Base-by-base conservation (phyloP, 345 rosid species). In the Lumnitzera racemosa region DNA sequence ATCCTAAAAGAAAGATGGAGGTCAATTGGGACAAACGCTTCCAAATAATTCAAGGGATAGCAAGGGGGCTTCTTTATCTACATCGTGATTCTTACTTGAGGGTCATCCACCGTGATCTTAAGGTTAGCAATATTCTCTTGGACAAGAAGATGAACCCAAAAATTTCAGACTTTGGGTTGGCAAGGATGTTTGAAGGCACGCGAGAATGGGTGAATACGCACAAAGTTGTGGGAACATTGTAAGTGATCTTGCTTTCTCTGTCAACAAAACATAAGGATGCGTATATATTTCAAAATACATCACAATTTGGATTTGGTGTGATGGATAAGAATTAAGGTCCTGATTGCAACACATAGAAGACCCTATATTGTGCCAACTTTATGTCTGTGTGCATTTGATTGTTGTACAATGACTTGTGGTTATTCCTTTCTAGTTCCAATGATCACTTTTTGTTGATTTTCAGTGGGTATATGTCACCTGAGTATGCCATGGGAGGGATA, bases 91-190 rank as follows among this genome's bases (percentile, higher is more conserved):
- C 70, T 0, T 70, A 67, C 17, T 57, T 67, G 10, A 61, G 36
- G 61, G 70, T 79, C 4, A 63, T 79, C 50, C 80, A 76, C 24
- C 52, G 74, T 46, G 72, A 79, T 63, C 53, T 76, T 13, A 79
- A 76, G 43, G 46, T 66, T 4, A 66, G 71, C 52, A 66, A 66
- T 61, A 49, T 73, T 58, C 61, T 63, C 3, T 54, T 76, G 5
- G 78, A 76, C 55, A 64, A 20, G 2, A 66, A 61, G 3, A 59
- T 75, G 78, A 72, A 67, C 24, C 71, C 63, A 3, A 78, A 63
- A 66, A 76, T 73, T 15, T 72, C 71, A 0, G 75, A 80, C 48
- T 80, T 80, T 53, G 78, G 75, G 6, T 56, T 65, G 56, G 73
- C 78, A 5, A 61, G 68, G 51, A 66, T 71, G 6, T 71, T 69